Conservation (phyloP, 257 asterid species). For the Nicotiana tabacum region DNA sequence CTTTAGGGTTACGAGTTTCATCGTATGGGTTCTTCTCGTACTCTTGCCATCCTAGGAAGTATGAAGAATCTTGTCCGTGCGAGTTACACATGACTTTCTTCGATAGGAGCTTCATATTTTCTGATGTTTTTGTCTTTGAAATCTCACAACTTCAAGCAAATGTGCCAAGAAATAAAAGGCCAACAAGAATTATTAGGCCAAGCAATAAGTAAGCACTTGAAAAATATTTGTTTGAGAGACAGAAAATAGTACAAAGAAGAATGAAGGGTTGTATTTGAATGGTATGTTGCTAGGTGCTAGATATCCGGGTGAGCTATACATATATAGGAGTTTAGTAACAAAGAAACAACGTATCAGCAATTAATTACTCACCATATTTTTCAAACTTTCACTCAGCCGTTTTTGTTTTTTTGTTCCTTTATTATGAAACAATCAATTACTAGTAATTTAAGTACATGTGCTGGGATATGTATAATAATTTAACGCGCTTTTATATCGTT, state of each 20-base stretch:
- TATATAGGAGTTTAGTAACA: conserved; percentile 1
- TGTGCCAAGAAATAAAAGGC: neutral
- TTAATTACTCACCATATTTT: neutral
- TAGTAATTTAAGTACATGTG: neutral
- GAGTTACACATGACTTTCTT: conserved; percentile 30
- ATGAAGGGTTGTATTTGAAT: neutral
- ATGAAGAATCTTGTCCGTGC: conserved; percentile 44
- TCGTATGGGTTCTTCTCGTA: conserved; percentile 39
- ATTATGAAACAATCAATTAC: neutral
- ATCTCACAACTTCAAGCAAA: neutral
- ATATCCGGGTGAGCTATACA: neutral
- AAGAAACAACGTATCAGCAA: neutral
- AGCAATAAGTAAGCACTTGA: neutral
- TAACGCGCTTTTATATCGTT: conserved; percentile 14
- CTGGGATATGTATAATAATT: neutral
- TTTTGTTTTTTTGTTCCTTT: neutral
- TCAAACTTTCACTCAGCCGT: neutral
- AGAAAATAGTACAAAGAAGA: neutral
- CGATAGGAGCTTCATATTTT: conserved; percentile 24
- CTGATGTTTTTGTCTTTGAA: neutral
- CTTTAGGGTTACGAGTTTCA: conserved; percentile 27
- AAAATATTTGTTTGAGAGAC: neutral
- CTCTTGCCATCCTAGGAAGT: conserved; percentile 41
- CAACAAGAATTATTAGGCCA: neutral
- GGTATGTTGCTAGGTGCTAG: conserved; percentile 15